A percentile compares a stretch with the other conserved stretches of the same genome.
phyloP scores from a whole-genome alignment of 169 alveolate species.

The Eimeria maxima region DNA sequence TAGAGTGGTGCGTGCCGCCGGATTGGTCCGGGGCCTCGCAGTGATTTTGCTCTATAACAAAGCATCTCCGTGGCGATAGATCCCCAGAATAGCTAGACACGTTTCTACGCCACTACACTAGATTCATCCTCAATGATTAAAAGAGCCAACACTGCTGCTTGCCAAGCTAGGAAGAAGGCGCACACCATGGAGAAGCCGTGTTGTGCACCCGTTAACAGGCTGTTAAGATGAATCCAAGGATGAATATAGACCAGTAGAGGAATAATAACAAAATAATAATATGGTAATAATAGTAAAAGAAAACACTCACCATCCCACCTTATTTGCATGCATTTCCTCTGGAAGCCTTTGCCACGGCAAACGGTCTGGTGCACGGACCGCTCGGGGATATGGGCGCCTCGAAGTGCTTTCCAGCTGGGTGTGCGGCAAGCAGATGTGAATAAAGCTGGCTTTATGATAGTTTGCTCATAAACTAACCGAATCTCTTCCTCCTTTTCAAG shows the following conservation, averaged over 20 bases:
- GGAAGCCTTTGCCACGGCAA: slow-evolving; percentile 31
- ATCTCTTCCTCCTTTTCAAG: neutral
- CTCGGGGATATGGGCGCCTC: slow-evolving; percentile 22
- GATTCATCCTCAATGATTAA: neutral
- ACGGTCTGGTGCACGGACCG: slow-evolving; percentile 38
- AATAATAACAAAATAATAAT: too few relatives aligned
- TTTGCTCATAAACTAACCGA: neutral
- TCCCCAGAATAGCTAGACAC: neutral
- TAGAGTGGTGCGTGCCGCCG: neutral
- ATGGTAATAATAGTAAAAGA: neutral
- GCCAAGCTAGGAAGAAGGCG: neutral
- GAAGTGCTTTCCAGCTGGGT: neutral
- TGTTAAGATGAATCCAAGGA: neutral
- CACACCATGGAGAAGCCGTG: neutral
- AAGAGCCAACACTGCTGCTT: neutral
- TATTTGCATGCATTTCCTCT: slow-evolving; percentile 5
- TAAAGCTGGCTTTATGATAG: neutral
- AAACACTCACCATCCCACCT: neutral
- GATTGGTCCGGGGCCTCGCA: neutral
- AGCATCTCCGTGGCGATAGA: neutral
- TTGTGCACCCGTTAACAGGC: neutral
- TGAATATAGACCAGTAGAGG: neutral
- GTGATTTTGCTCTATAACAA: neutral
- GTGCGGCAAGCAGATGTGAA: neutral
- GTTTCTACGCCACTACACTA: neutral